Percentiles rank a stretch among this genome's conserved stretches.
phyloP scores from a whole-genome alignment of 805 yeast species.

The Naumovozyma baii region DNA sequence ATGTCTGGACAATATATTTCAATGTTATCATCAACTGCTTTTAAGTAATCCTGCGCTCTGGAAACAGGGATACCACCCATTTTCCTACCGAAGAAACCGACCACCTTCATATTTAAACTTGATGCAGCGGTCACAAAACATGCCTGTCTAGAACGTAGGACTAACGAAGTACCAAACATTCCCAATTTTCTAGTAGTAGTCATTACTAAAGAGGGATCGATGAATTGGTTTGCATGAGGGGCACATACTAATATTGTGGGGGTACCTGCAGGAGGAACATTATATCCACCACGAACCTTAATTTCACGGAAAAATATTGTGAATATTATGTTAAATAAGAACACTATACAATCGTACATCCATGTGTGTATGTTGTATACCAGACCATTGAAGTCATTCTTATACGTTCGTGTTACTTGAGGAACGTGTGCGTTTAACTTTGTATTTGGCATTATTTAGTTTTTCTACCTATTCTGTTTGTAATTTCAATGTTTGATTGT shows the following conservation, averaged over 20 bases:
- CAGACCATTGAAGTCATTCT: conserved; percentile 22
- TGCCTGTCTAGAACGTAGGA: conserved; percentile 46
- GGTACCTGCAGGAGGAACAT: conserved; percentile 23
- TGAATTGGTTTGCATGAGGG: conserved; percentile 84
- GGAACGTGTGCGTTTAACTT: conserved; percentile 23
- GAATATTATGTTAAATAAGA: conserved; percentile 23
- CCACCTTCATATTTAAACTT: conserved; percentile 52
- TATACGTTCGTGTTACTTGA: conserved; percentile 8
- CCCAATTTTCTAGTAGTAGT: conserved; percentile 47
- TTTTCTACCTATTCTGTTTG: no score
- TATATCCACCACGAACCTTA: conserved; percentile 51
- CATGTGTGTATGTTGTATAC: conserved; percentile 18
- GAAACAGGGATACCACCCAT: conserved; percentile 84
- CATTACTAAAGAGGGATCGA: conserved; percentile 71
- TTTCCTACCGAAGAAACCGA: conserved; percentile 68
- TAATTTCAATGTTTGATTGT: no score
- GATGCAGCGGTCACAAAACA: conserved; percentile 78
- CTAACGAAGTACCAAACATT: conserved; percentile 3
- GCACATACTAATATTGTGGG: conserved; percentile 75
- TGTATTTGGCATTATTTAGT: not conserved
- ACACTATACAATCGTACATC: conserved; percentile 25
- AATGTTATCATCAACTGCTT: conserved; percentile 57
- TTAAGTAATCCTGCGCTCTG: conserved; percentile 82
- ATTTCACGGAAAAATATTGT: conserved; percentile 61
- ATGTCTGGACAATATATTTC: conserved; percentile 36